Base-by-base conservation (phyloP, 495 filamentous ascomycete species). In the Endocarpon pusillum region DNA sequence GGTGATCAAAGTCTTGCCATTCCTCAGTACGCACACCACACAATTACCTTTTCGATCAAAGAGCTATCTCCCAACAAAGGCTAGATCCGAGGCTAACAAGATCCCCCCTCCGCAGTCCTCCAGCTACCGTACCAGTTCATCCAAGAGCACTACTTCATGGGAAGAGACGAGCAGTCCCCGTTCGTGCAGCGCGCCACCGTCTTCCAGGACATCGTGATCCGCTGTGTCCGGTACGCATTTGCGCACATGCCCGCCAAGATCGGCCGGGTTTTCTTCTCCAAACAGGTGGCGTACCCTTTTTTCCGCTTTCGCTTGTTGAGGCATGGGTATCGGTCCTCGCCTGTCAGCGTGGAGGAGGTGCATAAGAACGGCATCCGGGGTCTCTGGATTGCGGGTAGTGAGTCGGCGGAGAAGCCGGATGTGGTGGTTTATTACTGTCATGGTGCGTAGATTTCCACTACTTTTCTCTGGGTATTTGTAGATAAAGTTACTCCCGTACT, bases 171-270 rank as follows among this genome's bases (percentile, higher is more conserved):
- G 11, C 63, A 55, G 41, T 53, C 68, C 19, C 64, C 73, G 3
- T 83, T 80, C 41, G 65, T 75, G n/a, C 69, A 62, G 33, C 62
- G 61, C 33, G 69, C 75, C 6, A 66, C 75, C 4, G 53, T 60
- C 10, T 86, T 86, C 44, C 74, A 84, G 44, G 79, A 83, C 46
- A 44, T 81, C 24, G 74, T 81, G 12, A 62, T 82, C 36, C 58
- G 75, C 22, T 82, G 74, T 47, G 72, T 84, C 21, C 69, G 77
- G 36, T 84, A 78, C 61, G 76, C 73, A 18, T 85, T 85, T 46
- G 66, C 71, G 19, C 64, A 66, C 38, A 67, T 85, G 30, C 71
- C 74, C 2, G 60, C 77, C 10, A 60, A 45, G 19, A 65, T 85
- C 29, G 75, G 75, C 11, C 57, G 69, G 25, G 71, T 83, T 8